A percentile compares a stretch with the other conserved stretches of the same genome.
Evolutionary conservation across 768 basidiomycete species (phyloP).

Genomic region (Sutorius australiensis): DNA sequence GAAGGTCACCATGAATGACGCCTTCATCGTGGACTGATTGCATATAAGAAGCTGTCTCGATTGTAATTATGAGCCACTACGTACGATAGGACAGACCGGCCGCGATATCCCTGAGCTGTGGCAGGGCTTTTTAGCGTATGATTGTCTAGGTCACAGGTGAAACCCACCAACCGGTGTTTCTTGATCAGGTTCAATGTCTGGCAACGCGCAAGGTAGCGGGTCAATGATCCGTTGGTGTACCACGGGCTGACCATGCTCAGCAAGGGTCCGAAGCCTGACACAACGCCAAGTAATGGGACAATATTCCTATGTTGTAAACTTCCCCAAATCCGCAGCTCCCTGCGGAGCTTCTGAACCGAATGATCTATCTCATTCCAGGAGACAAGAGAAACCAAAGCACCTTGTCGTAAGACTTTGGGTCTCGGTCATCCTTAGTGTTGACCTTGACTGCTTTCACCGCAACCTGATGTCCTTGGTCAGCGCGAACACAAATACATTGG

Average conservation of each 20-base stretch:
- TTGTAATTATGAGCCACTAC: background rate
- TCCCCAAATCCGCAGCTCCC: conserved; percentile 25
- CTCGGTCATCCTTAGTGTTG: background rate
- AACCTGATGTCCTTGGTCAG: conserved; percentile 8
- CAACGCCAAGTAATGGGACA: conserved; percentile 29
- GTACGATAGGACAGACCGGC: conserved; percentile 23
- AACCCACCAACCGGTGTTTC: conserved; percentile 15
- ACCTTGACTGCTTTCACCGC: conserved; percentile 21
- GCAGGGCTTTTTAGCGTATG: background rate
- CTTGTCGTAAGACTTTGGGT: conserved; percentile 6
- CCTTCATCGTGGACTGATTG: conserved; percentile 19
- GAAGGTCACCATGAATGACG: conserved; percentile 36
- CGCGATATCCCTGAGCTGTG: conserved; percentile 21
- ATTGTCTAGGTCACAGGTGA: background rate
- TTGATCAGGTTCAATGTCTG: background rate
- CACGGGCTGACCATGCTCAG: conserved; percentile 35
- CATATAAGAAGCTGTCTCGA: background rate
- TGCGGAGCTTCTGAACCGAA: conserved; percentile 23
- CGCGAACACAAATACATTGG: background rate
- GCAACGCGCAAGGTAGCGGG: conserved; percentile 15
- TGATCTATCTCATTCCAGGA: background rate
- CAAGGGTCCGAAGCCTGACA: conserved; percentile 28
- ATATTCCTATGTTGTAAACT: conserved; percentile 22
- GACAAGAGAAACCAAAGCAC: background rate
- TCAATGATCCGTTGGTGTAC: conserved; percentile 25